Base-by-base conservation (phyloP, 139 green algal genomes). In the Asterochloris erici region DNA sequence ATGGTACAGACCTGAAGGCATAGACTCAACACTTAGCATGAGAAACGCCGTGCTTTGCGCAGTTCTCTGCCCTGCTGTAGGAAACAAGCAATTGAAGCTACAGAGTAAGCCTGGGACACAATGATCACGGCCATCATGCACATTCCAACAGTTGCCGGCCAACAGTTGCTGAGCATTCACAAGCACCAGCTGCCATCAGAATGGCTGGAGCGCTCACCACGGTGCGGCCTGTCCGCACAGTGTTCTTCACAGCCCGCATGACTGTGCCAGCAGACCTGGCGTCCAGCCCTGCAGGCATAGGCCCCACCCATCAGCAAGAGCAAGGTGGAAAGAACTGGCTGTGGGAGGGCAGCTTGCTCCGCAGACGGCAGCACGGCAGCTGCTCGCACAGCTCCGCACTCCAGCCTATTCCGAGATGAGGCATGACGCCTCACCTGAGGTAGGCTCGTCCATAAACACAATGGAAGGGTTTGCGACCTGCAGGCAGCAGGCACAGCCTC, bases 381-480 rank as follows among this genome's bases (percentile, higher is more conserved):
- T 54, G 38, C 38, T 54, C 6, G 38, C 38, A 54, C 38, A 54
- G 38, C 38, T 54, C 38, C 38, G 4, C 38, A 54, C 38, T 54
- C 6, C 38, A 54, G 4, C 2, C 4, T 54, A 6, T 54, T 54
- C 38, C 6, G 38, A 54, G 38, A 54, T 54, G 38, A 54, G 38
- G 38, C 38, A 54, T 54, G 38, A 71, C 17, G 4, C 23, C 61
- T 29, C 27, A 84, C 83, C 88, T 17, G 78, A 79, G 19, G 88
- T 90, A 63, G 86, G 86, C 84, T 90, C 86, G 14, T 91, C 87
- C 81, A 91, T 85, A 77, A 90, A 88, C 29, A 90, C 27, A 78
- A 89, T 84, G 79, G 77, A 66, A 10, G 92, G 90, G 87, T 95
- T 95, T 63, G 90, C 78, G 0, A 95, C 92, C 26, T 96, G 90